Evolutionary conservation across 2,329 filamentous ascomycete species (phyloP), one percentile per base, ranked within the genome.

Genomic region (Apiospora marii): DNA sequence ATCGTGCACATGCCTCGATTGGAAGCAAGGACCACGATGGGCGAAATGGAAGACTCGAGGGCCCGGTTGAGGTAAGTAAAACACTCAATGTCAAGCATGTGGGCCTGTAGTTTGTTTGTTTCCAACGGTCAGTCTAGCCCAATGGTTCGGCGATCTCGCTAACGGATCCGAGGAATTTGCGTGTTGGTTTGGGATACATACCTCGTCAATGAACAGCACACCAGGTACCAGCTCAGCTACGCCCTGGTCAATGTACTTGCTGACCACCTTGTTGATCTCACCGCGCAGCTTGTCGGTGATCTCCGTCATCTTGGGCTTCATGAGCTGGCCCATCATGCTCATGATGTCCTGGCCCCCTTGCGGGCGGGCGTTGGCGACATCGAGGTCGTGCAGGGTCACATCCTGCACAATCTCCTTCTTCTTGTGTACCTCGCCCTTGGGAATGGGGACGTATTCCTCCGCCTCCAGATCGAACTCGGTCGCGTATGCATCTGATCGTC

Each of bases 261-360:
- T 98, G 77, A 99, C 96, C 43, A 99, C 96, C 86, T 98, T 98
- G 90, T 99, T 98, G 86, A 99, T 98, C 86, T 99, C 96, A 72
- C 90, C 87, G 74, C 96, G 91, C 80, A 99, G 87, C 87, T 99
- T 99, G 84, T 99, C 96, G 43, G 96, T 99, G 80, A 99, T 98
- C 83, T 99, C 96, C 7, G 96, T 99, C 92, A 98, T 98, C 87
- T 97, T 97, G 74, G 96, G 96, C 89, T 98, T 98, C 95, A 98
- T 98, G 80, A 99, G 86, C 84, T 99, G 96, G 79, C 96, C 96
- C 96, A 99, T 98, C 96, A 99, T 98, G 86, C 95, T 98, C 95
- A 99, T 98, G 77, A 99, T 97, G 83, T 99, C 96, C 87, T 99
- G 96, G 64, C 96, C 96, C 70, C 96, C 96, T 86, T 98, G 95